Base-by-base conservation (phyloP, 2,329 filamentous ascomycete species). In the Aspergillus felis region DNA sequence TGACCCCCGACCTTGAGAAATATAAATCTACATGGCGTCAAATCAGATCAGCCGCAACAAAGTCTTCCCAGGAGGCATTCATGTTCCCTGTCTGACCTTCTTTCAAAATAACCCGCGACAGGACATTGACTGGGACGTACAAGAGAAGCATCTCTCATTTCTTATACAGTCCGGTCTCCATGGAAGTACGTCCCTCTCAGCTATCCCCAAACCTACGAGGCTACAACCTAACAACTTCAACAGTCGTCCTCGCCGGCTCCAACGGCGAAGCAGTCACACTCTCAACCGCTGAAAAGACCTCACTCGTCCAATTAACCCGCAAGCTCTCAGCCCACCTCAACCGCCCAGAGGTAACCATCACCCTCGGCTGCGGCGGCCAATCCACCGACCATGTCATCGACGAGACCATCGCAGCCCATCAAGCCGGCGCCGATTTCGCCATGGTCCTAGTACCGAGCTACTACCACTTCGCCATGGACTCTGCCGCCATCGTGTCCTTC, bases 391-490 rank as follows among this genome's bases (percentile, higher is more conserved):
- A 76, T 47, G 73, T 77, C 9, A 74, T 81, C 71, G 79, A 85
- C 60, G 79, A 87, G 56, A 90, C 87, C 71, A 74, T 78, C 54
- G 84, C 89, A 64, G 89, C 87, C 9, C 82, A 83, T 66, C 77
- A 82, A 48, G 81, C 84, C 52, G 89, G 89, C 55, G 89, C 87
- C 60, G 86, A 91, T 74, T 89, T 87, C 68, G 88, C 87, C 9
- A 80, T 92, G 51, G 82, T 91, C 14, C 79, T 92, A 48, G 87
- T 89, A 17, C 89, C 89, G 5, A 84, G 83, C 38, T 91, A 90
- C 76, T 91, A 90, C 75, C 82, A 85, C 49, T 73, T 82, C n/a
- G 78, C 89, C 28, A 87, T 90, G 72, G 83, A 82, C 24, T 79
- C 83, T 8, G 78, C 81, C 3, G 82, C 81, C 1, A 77, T 86